Conservation (phyloP, 192 early-diverging fungal genomes). For the Spizellomyces punctatus region DNA sequence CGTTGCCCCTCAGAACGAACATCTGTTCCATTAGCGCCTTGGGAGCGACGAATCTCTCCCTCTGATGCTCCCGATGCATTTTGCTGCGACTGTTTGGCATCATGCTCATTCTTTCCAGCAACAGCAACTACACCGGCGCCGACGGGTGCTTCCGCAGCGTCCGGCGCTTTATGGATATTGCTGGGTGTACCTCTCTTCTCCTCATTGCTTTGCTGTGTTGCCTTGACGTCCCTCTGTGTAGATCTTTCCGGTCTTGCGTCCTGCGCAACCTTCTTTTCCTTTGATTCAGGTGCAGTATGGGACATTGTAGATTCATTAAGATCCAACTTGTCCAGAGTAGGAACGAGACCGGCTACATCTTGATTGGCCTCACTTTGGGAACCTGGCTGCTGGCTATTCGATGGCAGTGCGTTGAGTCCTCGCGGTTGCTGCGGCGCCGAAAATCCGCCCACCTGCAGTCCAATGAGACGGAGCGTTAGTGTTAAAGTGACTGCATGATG, state of each 20-base stretch:
- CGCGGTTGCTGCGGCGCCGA: neutral
- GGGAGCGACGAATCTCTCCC: too few relatives aligned
- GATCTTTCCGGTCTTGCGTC: neutral
- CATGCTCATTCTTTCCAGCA: too few relatives aligned
- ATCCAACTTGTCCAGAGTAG: constrained; percentile 11
- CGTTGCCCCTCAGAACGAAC: constrained; percentile 29
- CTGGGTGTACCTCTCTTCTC: neutral
- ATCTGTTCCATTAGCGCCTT: too few relatives aligned
- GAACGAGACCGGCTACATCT: constrained; percentile 1
- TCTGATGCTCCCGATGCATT: too few relatives aligned
- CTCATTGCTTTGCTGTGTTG: neutral
- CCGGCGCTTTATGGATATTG: too few relatives aligned
- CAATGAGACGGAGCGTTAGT: neutral
- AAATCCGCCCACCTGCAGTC: constrained; percentile 5
- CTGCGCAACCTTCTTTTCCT: too few relatives aligned
- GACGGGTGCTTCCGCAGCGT: too few relatives aligned
- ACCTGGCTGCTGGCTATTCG: neutral
- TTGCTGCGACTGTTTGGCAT: too few relatives aligned
- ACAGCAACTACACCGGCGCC: too few relatives aligned
- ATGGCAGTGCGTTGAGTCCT: neutral
- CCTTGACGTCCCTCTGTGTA: neutral
- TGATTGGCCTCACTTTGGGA: neutral
- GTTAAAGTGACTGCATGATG: too few relatives aligned
- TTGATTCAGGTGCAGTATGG: too few relatives aligned
- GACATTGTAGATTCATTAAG: constrained; percentile 5